Percentiles rank a stretch among this genome's conserved stretches.
These are phyloP conservation scores for Gliomastix tumulicola DNA, from an alignment of 2,329 filamentous ascomycete species.

Conservation along the genomic window DNA sequence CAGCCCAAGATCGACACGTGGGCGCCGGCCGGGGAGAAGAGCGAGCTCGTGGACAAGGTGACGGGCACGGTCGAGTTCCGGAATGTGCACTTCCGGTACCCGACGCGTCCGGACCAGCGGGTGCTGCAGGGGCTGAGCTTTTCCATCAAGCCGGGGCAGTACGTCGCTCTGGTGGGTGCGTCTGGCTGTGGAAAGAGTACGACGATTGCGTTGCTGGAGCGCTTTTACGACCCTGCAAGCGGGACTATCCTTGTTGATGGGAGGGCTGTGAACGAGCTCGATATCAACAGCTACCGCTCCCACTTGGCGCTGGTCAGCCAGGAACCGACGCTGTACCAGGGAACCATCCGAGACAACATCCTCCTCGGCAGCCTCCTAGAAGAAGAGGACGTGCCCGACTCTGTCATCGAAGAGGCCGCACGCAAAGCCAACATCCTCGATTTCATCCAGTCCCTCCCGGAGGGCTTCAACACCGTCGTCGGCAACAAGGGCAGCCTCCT, in stretches of 20 bases:
- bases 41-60: slow-evolving; percentile 33
- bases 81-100: slow-evolving; percentile 91
- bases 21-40: slow-evolving; percentile 51
- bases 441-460: slow-evolving; percentile 78
- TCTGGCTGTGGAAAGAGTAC: slow-evolving; percentile 94
- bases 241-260: slow-evolving; percentile 80
- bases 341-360: slow-evolving; percentile 86
- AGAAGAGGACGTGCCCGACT: slow-evolving; percentile 61
- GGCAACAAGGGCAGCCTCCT: slow-evolving; percentile 82
- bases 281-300: slow-evolving; percentile 79
- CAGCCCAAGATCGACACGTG: slow-evolving; percentile 77
- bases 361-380: slow-evolving; percentile 59
- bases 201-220: slow-evolving; percentile 83
- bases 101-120: slow-evolving; percentile 61
- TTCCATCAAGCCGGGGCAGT: not conserved
- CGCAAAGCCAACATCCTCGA: slow-evolving; percentile 80
- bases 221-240: slow-evolving; percentile 85
- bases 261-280: slow-evolving; percentile 71
- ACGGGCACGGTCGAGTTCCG: slow-evolving; percentile 79
- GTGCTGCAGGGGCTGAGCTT: not conserved
- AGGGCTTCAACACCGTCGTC: slow-evolving; percentile 79
- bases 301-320: slow-evolving; percentile 85
- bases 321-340: slow-evolving; percentile 91
- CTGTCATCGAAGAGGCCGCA: slow-evolving; percentile 65
- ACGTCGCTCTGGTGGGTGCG: slow-evolving; percentile 69